Evolutionary conservation across 129 eudicot species (phyloP), one percentile per base, ranked within the genome.

Genomic region (Chrysanthemum seticuspe): DNA sequence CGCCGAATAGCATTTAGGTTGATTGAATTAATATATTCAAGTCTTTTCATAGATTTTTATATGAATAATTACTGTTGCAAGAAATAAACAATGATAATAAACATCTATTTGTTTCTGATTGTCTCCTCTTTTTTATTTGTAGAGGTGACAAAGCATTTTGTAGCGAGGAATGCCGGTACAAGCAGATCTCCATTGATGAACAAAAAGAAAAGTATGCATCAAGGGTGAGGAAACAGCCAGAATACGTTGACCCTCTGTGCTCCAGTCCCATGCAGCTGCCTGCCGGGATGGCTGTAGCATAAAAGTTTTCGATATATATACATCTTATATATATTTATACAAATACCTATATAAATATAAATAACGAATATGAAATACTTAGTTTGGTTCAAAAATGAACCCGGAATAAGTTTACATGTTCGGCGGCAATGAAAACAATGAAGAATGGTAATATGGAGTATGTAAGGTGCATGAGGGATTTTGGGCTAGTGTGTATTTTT

Each of bases 71-170:
- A 27, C 34, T 15, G 16, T 13, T 27, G 50, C 60, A 50, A 68
- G 60, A 51, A 7, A 74, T 4, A 45, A 13, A 10, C 9, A 15
- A 68, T 59, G 21, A 14, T 36, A 12, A 27, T 67, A 5, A 40
- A 70, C 36, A 61, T 69, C 19, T 62, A 61, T 54, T 54, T 63
- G 47, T 40, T 25, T 53, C 67, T 70, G 45, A 51, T 27, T 15
- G 19, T 56, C 47, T 11, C 55, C 65, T 62, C 6, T 48, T 70
- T 55, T 64, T 52, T 7, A 48, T 13, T 54, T 78, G 67, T 86
- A 87, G 96, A 51, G 96, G 96, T 29, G 96, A 89, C 74, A 87
- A 85, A 71, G 96, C 90, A 9, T 89, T 89, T 76, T 89, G 96
- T 76, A 87, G 96, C n/a, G 88, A 81, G 63, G 88, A 89, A 66